Conservation (phyloP, 139 green algal species). For the Tetradesmus lagerheimii region DNA sequence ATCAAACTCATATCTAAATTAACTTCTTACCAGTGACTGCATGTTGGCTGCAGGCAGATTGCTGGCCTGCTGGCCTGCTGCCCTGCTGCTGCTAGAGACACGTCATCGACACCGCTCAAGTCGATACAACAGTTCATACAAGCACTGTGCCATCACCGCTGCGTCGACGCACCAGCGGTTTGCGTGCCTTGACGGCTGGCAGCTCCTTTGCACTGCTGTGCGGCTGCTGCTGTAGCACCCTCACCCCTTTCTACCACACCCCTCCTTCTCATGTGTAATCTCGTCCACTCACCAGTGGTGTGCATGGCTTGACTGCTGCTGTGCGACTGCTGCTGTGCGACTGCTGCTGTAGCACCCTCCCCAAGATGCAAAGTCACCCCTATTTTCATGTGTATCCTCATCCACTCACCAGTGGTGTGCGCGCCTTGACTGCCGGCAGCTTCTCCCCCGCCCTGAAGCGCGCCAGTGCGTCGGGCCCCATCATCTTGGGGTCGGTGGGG, state of each 20-base stretch:
- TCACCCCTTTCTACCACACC: too few relatives aligned
- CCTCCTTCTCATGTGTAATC: too few relatives aligned
- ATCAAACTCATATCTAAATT: too few relatives aligned
- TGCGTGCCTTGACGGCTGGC: slow-evolving; percentile 56
- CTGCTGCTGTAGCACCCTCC: background rate
- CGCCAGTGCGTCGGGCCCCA: slow-evolving; percentile 79
- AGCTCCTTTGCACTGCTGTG: too few relatives aligned
- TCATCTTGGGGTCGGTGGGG: slow-evolving; percentile 85
- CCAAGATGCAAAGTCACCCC: background rate
- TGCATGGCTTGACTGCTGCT: background rate
- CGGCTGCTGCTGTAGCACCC: background rate
- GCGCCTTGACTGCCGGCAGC: slow-evolving; percentile 58
- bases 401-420: slow-evolving; percentile 72
- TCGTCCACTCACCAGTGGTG: background rate
- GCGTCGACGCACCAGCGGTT: slow-evolving; percentile 76
- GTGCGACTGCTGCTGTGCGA: background rate
- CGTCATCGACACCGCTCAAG: too few relatives aligned
- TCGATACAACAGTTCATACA: too few relatives aligned
- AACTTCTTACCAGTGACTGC: too few relatives aligned
- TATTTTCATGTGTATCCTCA: too few relatives aligned
- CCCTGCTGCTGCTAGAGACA: too few relatives aligned
- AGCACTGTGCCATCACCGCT: too few relatives aligned
- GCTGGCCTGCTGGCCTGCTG: too few relatives aligned
- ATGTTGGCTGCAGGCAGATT: too few relatives aligned
- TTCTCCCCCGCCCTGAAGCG: slow-evolving; percentile 65